Evolutionary conservation across 2,329 filamentous ascomycete species (phyloP).

Genomic region (Nannizzia gypsea): DNA sequence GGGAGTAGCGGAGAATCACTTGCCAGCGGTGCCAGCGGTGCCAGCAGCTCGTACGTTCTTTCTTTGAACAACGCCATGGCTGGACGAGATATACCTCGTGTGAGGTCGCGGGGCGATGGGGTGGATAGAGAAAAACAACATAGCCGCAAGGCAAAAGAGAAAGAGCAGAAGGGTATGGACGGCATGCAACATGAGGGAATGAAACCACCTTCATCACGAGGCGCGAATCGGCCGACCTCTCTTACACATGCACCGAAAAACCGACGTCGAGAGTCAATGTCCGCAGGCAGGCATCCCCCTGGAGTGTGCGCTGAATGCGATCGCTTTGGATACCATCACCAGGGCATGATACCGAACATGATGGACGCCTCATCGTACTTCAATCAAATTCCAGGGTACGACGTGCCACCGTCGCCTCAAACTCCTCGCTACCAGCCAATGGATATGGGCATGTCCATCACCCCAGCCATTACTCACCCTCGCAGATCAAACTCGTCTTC

Average conservation of each 20-base stretch:
- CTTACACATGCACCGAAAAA: slow-evolving; percentile 24
- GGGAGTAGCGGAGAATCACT: slow-evolving; percentile 43
- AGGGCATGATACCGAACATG: slow-evolving; percentile 8
- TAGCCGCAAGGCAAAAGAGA: slow-evolving; percentile 11
- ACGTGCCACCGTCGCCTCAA: slow-evolving; percentile 19
- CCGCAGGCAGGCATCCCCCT: slow-evolving; percentile 19
- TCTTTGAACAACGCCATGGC: slow-evolving; percentile 28
- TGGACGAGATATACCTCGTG: slow-evolving; percentile 11
- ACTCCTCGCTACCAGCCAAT: slow-evolving; percentile 20
- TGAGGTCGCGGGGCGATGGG: slow-evolving; percentile 16
- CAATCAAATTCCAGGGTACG: slow-evolving; percentile 14
- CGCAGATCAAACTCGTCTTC: slow-evolving; percentile 21
- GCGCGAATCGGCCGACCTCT: slow-evolving; percentile 21
- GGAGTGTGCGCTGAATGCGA: slow-evolving; percentile 28
- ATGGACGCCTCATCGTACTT: slow-evolving; percentile 22
- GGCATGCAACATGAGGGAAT: slow-evolving; percentile 25
- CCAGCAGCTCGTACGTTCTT: slow-evolving; percentile 27
- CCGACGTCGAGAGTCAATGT: slow-evolving; percentile 21
- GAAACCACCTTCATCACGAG: slow-evolving; percentile 25
- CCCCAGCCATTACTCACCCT: slow-evolving; percentile 20
- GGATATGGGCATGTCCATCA: slow-evolving; percentile 16
- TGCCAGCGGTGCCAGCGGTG: slow-evolving; percentile 35
- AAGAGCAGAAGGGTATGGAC: slow-evolving; percentile 15
- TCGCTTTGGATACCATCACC: slow-evolving; percentile 24
- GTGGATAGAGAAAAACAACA: slow-evolving; percentile 21